These are phyloP conservation scores for Acrocalymma vagum DNA, from an alignment of 2,329 filamentous ascomycete species.

Conservation along the genomic window DNA sequence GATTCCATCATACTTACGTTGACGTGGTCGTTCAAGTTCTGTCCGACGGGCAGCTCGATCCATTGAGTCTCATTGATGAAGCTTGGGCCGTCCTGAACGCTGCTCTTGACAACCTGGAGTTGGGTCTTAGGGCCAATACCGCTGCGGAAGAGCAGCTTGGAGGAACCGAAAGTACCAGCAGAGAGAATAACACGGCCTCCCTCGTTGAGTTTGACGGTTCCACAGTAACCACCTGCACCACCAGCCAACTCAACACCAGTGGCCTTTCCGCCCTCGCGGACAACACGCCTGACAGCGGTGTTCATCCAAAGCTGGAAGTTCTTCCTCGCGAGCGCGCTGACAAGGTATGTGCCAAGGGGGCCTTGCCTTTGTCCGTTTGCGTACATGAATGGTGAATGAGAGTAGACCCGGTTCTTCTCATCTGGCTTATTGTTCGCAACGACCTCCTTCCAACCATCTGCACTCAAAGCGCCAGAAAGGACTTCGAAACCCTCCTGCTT, in stretches of 20 bases:
- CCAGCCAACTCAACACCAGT: constrained; percentile 75
- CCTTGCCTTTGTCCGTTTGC: constrained; percentile 72
- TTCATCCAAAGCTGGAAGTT: constrained; percentile 75
- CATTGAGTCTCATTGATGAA: constrained; percentile 56
- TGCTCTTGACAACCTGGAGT: constrained; percentile 55
- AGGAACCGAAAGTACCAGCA: constrained; percentile 73
- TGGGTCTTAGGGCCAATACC: constrained; percentile 70
- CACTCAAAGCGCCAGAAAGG: constrained; percentile 65
- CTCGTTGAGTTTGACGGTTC: constrained; percentile 67
- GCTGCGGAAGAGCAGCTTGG: constrained; percentile 73
- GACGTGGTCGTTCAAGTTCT: constrained; percentile 62
- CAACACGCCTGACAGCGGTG: constrained; percentile 72
- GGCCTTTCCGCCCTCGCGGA: constrained; percentile 68
- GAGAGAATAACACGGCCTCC: constrained; percentile 73
- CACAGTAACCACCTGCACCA: constrained; percentile 67
- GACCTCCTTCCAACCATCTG: constrained; percentile 70
- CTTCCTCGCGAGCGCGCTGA: constrained; percentile 63
- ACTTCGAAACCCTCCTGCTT: constrained; percentile 72
- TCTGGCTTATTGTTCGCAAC: constrained; percentile 67
- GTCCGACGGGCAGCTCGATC: constrained; percentile 62
- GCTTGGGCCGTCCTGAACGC: constrained; percentile 50
- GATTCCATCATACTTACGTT: constrained; percentile 47
- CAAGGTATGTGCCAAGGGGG: constrained; percentile 75
- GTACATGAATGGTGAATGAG: constrained; percentile 74
- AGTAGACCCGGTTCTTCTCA: constrained; percentile 72